Evolutionary conservation across 352 stramenopile species (phyloP).

Genomic region (Globisporangium megalacanthum): DNA sequence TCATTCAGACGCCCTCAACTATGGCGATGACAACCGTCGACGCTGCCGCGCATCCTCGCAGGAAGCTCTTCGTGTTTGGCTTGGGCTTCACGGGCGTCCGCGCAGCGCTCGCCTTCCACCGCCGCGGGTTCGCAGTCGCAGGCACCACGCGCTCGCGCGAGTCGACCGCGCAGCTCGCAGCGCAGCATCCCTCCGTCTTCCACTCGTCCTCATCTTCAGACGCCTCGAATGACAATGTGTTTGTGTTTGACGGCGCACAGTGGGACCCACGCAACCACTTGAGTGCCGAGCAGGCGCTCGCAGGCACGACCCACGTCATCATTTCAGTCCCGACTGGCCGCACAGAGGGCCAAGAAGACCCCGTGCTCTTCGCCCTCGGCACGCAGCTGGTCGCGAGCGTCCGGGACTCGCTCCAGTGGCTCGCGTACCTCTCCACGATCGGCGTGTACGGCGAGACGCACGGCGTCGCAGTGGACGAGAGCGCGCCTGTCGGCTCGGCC

Average conservation of each 20-base stretch:
- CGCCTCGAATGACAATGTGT: constrained; percentile 39
- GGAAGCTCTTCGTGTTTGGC: constrained; percentile 87
- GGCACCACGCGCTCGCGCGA: constrained; percentile 68
- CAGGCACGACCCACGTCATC: constrained; percentile 67
- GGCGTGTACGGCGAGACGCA: constrained; percentile 92
- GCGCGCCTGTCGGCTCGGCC: constrained; percentile 54
- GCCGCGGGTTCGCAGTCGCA: constrained; percentile 52
- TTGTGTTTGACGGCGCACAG: constrained; percentile 70
- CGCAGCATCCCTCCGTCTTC: constrained; percentile 37
- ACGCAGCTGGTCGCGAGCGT: constrained; percentile 33
- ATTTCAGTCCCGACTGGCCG: constrained; percentile 56
- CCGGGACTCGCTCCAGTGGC: constrained; percentile 60
- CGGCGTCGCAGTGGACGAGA: constrained; percentile 80
- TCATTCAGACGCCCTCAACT: no score
- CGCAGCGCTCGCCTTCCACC: constrained; percentile 59
- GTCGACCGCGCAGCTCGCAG: constrained; percentile 32
- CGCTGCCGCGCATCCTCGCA: not conserved
- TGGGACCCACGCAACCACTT: constrained; percentile 35
- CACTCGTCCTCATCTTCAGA: constrained; percentile 9
- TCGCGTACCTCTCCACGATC: constrained; percentile 90
- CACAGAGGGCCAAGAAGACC: constrained; percentile 48
- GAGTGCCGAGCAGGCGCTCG: constrained; percentile 44
- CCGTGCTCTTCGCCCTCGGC: constrained; percentile 53
- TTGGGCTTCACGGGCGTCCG: constrained; percentile 80
- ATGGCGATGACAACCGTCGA: no score